Evolutionary conservation across 495 filamentous ascomycete species (phyloP).

Genomic region (Elaphomyces granulatus): DNA sequence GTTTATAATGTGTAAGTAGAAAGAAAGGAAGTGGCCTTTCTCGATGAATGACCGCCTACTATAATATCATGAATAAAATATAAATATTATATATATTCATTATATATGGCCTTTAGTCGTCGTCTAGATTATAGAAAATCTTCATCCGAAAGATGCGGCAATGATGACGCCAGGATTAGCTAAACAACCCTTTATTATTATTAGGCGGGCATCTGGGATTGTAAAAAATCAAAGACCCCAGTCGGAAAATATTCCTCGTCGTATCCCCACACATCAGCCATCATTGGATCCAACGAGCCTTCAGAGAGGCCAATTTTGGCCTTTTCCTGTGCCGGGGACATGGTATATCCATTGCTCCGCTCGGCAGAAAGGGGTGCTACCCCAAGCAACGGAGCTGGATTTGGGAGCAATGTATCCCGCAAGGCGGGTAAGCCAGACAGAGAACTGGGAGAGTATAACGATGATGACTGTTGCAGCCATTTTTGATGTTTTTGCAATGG

Average conservation of each 20-base stretch:
- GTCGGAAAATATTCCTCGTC: slow-evolving; percentile 37
- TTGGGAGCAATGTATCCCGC: slow-evolving; percentile 27
- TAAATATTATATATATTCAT: too few relatives aligned
- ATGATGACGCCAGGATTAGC: too few relatives aligned
- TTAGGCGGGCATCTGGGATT: slow-evolving; percentile 34
- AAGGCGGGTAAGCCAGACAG: slow-evolving; percentile 16
- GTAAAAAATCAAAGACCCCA: slow-evolving; percentile 35
- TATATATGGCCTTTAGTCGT: too few relatives aligned
- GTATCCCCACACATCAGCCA: slow-evolving; percentile 35
- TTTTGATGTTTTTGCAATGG: slow-evolving; percentile 9
- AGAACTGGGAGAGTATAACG: slow-evolving; percentile 28
- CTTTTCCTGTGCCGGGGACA: slow-evolving; percentile 12
- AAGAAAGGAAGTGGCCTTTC: too few relatives aligned
- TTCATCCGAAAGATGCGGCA: too few relatives aligned
- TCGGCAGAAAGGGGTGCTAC: slow-evolving; percentile 33
- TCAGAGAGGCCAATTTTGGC: slow-evolving; percentile 26
- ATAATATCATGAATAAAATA: too few relatives aligned
- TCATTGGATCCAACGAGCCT: slow-evolving; percentile 34
- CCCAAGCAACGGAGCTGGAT: slow-evolving; percentile 28
- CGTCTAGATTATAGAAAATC: too few relatives aligned
- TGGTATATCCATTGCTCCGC: slow-evolving; percentile 24
- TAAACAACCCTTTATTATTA: too few relatives aligned
- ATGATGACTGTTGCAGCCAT: slow-evolving; percentile 15
- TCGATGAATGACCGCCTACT: too few relatives aligned
- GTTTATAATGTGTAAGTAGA: too few relatives aligned